These are phyloP conservation scores for Blepharisma undulans DNA, from an alignment of 169 alveolate species.

Conservation along the genomic window DNA sequence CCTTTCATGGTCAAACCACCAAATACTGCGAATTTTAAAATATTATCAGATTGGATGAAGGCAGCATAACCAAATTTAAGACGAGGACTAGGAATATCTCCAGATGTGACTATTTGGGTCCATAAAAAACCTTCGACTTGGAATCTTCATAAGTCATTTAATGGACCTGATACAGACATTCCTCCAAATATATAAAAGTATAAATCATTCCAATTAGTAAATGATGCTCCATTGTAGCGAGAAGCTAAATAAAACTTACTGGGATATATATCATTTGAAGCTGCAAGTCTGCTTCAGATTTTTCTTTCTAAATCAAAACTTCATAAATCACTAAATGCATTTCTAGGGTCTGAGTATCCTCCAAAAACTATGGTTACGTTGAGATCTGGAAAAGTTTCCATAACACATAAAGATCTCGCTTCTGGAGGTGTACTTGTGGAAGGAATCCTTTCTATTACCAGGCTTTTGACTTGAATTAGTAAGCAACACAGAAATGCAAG, in stretches of 20 bases:
- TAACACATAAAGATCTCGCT: neutral
- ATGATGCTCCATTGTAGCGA: neutral
- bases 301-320: neutral
- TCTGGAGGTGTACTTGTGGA: neutral
- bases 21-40: neutral
- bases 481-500: neutral
- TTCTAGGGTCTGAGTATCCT: neutral
- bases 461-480: neutral
- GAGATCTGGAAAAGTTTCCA: neutral
- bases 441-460: neutral
- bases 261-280: neutral
- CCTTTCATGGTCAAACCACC: slow-evolving; percentile 17
- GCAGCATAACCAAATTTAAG: neutral
- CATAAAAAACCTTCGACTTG: neutral
- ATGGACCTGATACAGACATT: neutral
- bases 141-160: slow-evolving; percentile 10
- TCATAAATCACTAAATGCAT: neutral
- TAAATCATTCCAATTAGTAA: neutral
- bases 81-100: neutral
- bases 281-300: neutral
- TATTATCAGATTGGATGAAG: neutral
- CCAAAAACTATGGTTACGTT: neutral
- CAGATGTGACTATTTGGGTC: neutral
- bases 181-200: slow-evolving; percentile 26
- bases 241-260: neutral